These are phyloP conservation scores for Suillus brevipes DNA, from an alignment of 768 basidiomycete genomes.

Conservation along the genomic window DNA sequence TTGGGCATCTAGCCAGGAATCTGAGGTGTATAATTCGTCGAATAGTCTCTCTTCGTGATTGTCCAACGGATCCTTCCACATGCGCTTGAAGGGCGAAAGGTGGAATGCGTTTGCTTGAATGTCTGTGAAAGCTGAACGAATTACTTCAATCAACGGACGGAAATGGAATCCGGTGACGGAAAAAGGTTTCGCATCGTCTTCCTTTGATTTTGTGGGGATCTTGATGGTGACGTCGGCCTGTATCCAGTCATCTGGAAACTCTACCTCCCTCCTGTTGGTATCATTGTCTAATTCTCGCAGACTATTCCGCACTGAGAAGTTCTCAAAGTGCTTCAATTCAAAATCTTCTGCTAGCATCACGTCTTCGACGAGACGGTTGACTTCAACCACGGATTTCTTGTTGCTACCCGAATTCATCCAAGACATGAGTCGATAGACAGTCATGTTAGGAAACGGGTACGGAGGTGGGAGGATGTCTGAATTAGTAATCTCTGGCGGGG, in stretches of 20 bases:
- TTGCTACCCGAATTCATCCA: slow-evolving; percentile 5
- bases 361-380: background rate
- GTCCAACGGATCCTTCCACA: too few species aligned
- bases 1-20: too few species aligned
- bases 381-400: slow-evolving; percentile 3
- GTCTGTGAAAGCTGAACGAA: too few species aligned
- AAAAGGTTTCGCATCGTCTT: slow-evolving; percentile 4
- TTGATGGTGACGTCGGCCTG: background rate
- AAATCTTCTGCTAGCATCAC: background rate
- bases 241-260: background rate
- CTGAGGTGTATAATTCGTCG: too few species aligned
- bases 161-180: too few species aligned
- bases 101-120: too few species aligned
- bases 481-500: background rate
- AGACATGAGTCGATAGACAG: slow-evolving; percentile 5
- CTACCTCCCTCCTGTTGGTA: fast-evolving
- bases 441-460: background rate
- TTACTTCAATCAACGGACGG: too few species aligned
- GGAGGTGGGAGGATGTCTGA: slow-evolving; percentile 1
- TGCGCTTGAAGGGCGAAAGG: too few species aligned
- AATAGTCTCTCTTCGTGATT: too few species aligned
- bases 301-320: background rate
- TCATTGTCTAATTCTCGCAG: background rate
- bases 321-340: background rate
- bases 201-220: background rate